phyloP scores from a whole-genome alignment of 1,284 basidiomycete species.

The Phaffia rhodozyma region DNA sequence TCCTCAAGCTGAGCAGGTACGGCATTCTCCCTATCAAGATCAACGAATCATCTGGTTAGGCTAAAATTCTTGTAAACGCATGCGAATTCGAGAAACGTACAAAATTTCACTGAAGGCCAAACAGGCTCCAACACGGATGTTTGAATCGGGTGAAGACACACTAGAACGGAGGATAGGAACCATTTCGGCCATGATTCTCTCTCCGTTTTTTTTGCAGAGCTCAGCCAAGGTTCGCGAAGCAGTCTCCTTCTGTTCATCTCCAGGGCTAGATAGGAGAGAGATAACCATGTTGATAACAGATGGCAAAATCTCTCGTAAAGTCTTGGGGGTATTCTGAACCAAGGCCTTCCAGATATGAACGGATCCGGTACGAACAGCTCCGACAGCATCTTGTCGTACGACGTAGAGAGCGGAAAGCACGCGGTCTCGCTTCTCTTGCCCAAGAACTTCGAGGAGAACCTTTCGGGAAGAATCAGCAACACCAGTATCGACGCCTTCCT shows the following conservation, averaged over 20 bases:
- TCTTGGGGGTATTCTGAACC: slow-evolving; percentile 77
- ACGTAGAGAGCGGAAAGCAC: slow-evolving; percentile 86
- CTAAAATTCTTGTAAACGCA: neutral
- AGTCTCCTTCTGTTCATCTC: slow-evolving; percentile 85
- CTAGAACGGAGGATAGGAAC: slow-evolving; percentile 62
- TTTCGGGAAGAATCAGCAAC: slow-evolving; percentile 66
- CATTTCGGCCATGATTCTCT: slow-evolving; percentile 77
- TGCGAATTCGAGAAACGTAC: slow-evolving; percentile 37
- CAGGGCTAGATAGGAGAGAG: slow-evolving; percentile 60
- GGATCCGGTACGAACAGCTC: slow-evolving; percentile 77
- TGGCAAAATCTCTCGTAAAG: slow-evolving; percentile 85
- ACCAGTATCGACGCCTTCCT: slow-evolving; percentile 52
- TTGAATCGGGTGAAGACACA: slow-evolving; percentile 55
- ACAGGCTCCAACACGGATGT: slow-evolving; percentile 78
- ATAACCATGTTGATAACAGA: slow-evolving; percentile 70
- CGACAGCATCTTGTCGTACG: slow-evolving; percentile 86
- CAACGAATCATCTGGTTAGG: neutral
- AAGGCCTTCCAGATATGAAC: slow-evolving; percentile 98
- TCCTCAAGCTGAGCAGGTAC: slow-evolving; percentile 76
- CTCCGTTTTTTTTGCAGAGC: slow-evolving; percentile 90
- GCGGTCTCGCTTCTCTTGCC: slow-evolving; percentile 75
- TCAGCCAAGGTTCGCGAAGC: slow-evolving; percentile 77
- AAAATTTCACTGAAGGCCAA: slow-evolving; percentile 78
- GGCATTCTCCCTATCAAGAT: slow-evolving; percentile 54
- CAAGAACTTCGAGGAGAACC: slow-evolving; percentile 77